These are phyloP conservation scores for Amphibolis antarctica DNA, from an alignment of 106 monocot genomes.

Conservation along the genomic window DNA sequence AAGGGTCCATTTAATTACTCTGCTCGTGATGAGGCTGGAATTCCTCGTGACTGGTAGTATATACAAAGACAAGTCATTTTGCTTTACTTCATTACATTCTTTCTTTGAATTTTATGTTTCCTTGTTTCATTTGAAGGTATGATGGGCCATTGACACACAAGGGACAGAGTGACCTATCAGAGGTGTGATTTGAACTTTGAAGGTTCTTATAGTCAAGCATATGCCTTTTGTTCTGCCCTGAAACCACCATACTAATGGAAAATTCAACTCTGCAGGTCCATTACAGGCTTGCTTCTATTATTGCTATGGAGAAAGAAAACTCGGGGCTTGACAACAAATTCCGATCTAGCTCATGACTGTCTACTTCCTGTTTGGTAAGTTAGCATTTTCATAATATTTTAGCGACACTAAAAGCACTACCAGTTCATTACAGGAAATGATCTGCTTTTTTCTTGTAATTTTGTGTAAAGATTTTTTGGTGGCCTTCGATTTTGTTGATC, in stretches of 20 bases:
- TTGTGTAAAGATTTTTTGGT: no score
- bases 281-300: slow-evolving; percentile 61
- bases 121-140: slow-evolving; percentile 36
- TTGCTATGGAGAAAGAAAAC: slow-evolving; percentile 87
- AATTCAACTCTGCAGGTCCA: slow-evolving; percentile 37
- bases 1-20: slow-evolving; percentile 90
- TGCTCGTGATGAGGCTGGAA: slow-evolving; percentile 86
- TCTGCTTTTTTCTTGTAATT: no score
- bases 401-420: no score
- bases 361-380: not conserved
- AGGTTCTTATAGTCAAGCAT: not conserved
- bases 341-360: not conserved
- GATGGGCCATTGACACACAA: slow-evolving; percentile 19
- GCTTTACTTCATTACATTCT: not conserved
- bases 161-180: slow-evolving; percentile 37
- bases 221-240: not conserved
- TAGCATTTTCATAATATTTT: no score
- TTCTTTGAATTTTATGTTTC: not conserved
- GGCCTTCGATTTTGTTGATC: no score
- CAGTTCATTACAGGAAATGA: no score
- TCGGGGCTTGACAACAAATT: slow-evolving; percentile 25
- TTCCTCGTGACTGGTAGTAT: slow-evolving; percentile 84
- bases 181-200: slow-evolving; percentile 23
- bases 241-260: not conserved
- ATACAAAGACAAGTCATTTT: not conserved